A percentile compares a stretch with the other conserved stretches of the same genome.
phyloP scores from a whole-genome alignment of 805 yeast species.

The Candida arabinofermentans region DNA sequence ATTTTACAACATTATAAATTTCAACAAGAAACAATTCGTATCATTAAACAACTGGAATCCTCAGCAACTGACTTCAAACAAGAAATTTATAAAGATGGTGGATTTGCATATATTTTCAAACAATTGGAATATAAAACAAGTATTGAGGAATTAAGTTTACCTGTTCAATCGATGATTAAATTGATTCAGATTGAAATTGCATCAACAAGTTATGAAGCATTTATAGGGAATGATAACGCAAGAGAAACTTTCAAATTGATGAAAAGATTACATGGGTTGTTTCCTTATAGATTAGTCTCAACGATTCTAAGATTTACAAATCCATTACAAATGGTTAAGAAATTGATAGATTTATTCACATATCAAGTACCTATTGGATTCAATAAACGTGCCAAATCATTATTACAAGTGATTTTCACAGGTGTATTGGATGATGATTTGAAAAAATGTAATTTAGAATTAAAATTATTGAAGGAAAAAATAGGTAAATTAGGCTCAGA shows the following conservation, averaged over 20 bases:
- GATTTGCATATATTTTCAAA: constrained; percentile 55
- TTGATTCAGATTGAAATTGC: constrained; percentile 84
- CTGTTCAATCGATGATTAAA: constrained; percentile 66
- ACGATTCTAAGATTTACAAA: constrained; percentile 80
- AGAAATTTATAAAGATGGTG: constrained; percentile 42
- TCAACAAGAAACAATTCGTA: constrained; percentile 48
- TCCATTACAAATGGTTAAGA: constrained; percentile 79
- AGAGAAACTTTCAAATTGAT: constrained; percentile 70
- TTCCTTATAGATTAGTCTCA: constrained; percentile 77
- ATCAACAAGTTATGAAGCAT: constrained; percentile 74
- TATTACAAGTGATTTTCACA: constrained; percentile 71
- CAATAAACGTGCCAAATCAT: constrained; percentile 41
- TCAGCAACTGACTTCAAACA: constrained; percentile 41
- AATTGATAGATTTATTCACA: constrained; percentile 75
- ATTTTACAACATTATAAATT: constrained; percentile 64
- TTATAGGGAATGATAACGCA: constrained; percentile 78
- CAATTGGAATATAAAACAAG: constrained; percentile 57
- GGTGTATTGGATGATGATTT: constrained; percentile 74
- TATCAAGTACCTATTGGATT: constrained; percentile 66
- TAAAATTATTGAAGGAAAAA: constrained; percentile 41
- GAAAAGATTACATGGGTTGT: constrained; percentile 63
- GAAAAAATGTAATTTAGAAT: constrained; percentile 52
- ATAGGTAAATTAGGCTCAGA: constrained; percentile 20
- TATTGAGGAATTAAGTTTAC: constrained; percentile 58
- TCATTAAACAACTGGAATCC: constrained; percentile 27